Conservation (phyloP, 2,329 filamentous ascomycete species). For the Colletotrichum costaricense region DNA sequence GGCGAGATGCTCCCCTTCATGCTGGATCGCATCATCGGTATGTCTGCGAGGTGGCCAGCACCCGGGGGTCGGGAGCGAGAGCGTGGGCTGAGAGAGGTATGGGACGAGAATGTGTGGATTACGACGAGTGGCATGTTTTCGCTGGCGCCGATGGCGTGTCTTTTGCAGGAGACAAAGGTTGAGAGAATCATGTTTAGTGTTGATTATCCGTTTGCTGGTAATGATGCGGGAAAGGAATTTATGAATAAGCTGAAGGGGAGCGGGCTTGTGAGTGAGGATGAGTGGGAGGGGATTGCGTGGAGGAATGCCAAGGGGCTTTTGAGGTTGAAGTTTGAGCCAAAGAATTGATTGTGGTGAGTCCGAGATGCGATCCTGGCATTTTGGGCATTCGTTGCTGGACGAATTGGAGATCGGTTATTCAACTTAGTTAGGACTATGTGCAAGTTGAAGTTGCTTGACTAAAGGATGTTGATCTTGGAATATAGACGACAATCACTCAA, state of each 20-base stretch:
- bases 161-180: conserved; percentile 55
- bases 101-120: conserved; percentile 67
- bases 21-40: conserved; percentile 56
- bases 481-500: too few species aligned
- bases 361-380: too few species aligned
- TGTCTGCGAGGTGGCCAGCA: conserved; percentile 32
- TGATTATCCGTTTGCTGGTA: conserved; percentile 67
- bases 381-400: too few species aligned
- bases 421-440: too few species aligned
- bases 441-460: too few species aligned
- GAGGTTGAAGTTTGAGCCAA: conserved; percentile 38
- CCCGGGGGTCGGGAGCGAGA: conserved; percentile 44
- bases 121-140: conserved; percentile 67
- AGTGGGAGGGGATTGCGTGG: conserved; percentile 61
- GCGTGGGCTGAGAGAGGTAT: conserved; percentile 59
- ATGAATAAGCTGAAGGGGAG: conserved; percentile 60
- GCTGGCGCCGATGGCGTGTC: conserved; percentile 57
- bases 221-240: conserved; percentile 58
- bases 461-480: too few species aligned
- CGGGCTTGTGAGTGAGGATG: conserved; percentile 59
- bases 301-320: conserved; percentile 62
- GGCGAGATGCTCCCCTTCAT: conserved; percentile 64
- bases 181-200: conserved; percentile 66
- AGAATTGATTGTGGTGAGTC: background rate
- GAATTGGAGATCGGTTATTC: too few species aligned